A percentile compares a stretch with the other conserved stretches of the same genome.
Evolutionary conservation across 192 early-diverging fungal species (phyloP).

Genomic region (Backusella luteola): DNA sequence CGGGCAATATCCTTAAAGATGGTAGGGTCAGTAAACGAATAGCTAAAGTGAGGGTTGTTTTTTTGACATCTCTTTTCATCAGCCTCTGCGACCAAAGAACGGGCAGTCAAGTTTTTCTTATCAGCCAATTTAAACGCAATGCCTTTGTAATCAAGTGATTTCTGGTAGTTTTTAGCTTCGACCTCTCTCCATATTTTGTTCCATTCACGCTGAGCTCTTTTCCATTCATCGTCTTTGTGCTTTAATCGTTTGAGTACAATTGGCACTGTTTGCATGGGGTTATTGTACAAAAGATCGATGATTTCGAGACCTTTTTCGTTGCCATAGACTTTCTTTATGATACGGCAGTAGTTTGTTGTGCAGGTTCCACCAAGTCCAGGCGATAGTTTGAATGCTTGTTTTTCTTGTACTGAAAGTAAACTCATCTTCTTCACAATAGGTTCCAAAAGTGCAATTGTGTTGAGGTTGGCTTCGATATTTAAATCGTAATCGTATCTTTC

Average conservation of each 20-base stretch:
- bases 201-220: slow-evolving; percentile 60
- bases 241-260: slow-evolving; percentile 90
- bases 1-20: slow-evolving; percentile 77
- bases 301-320: slow-evolving; percentile 80
- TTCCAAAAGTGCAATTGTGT: slow-evolving; percentile 83
- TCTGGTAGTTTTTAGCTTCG: slow-evolving; percentile 91
- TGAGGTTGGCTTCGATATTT: slow-evolving; percentile 91
- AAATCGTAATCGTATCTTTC: slow-evolving; percentile 92
- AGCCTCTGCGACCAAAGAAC: slow-evolving; percentile 80
- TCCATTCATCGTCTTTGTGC: slow-evolving; percentile 99
- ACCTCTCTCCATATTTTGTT: slow-evolving; percentile 88
- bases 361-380: slow-evolving; percentile 79
- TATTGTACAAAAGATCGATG: slow-evolving; percentile 86
- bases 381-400: slow-evolving; percentile 64
- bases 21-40: slow-evolving; percentile 62
- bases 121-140: slow-evolving; percentile 85
- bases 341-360: slow-evolving; percentile 79
- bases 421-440: slow-evolving; percentile 80
- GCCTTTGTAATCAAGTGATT: slow-evolving; percentile 92
- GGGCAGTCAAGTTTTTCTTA: slow-evolving; percentile 71
- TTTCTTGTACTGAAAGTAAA: slow-evolving; percentile 74
- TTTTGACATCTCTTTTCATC: background rate
- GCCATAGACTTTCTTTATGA: slow-evolving; percentile 93
- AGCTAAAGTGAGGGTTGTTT: slow-evolving; percentile 63
- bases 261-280: slow-evolving; percentile 86